phyloP scores from a whole-genome alignment of 371 early-diverging fungal genomes.

The Rhizopus microsporus region DNA sequence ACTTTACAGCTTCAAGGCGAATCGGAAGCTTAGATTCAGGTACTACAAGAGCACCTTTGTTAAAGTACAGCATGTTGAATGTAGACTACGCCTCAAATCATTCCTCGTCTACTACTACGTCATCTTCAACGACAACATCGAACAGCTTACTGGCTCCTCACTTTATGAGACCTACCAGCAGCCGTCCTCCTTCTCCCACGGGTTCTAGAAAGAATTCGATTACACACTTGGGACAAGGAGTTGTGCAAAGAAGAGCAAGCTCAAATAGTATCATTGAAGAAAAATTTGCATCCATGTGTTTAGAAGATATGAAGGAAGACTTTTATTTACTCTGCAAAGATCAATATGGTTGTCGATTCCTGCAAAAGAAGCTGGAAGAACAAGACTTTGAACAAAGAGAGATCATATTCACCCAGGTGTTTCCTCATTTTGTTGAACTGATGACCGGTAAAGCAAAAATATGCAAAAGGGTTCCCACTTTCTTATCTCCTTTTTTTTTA shows the following conservation, averaged over 20 bases:
- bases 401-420: constrained; percentile 75
- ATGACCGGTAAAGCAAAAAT: constrained; percentile 66
- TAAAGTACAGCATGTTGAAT: too few species aligned
- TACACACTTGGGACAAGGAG: constrained; percentile 4
- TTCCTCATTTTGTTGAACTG: constrained; percentile 74
- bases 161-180: constrained; percentile 20
- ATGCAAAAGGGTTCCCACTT: neutral
- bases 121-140: constrained; percentile 13
- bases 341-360: constrained; percentile 87
- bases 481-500: constrained; percentile 1
- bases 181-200: constrained; percentile 24
- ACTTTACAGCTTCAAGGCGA: constrained; percentile 35
- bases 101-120: constrained; percentile 9
- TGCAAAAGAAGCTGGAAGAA: constrained; percentile 87
- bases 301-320: constrained; percentile 74
- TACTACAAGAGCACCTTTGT: constrained; percentile 1
- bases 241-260: constrained; percentile 10
- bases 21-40: constrained; percentile 27
- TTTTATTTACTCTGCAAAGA: constrained; percentile 85
- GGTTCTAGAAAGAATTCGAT: constrained; percentile 21
- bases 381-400: constrained; percentile 59
- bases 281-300: constrained; percentile 59
- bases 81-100: neutral
- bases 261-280: constrained; percentile 39
- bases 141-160: constrained; percentile 31